Evolutionary conservation across 1,284 basidiomycete genomes (phyloP), one percentile per base, ranked within the genome.

Genomic region (Salmacisia buchloeana): DNA sequence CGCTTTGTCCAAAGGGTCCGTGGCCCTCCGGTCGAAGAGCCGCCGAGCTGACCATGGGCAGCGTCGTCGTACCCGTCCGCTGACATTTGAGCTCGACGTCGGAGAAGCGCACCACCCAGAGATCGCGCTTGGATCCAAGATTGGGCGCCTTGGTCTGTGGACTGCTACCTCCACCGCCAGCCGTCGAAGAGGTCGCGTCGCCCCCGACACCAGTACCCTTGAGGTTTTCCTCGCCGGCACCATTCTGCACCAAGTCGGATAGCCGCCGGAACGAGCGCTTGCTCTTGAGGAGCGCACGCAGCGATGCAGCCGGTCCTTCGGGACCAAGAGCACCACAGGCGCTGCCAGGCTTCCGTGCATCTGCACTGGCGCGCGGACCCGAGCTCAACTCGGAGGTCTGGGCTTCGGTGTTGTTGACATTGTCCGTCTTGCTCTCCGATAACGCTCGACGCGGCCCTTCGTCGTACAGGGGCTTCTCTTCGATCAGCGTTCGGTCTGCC

Each of bases 61-160:
- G 79, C 3, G 88, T 89, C 0, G 94, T 98, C 9, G 88, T 89
- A 10, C 94, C 94, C 1, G 87, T 89, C 60, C 91, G 85, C 76
- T 94, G 91, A 80, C 94, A 97, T 59, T 92, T 85, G 49, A 98
- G 82, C 12, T 93, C 89, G 52, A 98, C 94, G 78, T 98, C 94
- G 62, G 93, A 93, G 83, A 98, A 97, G 13, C 88, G 86, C 0
- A 98, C 90, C 61, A 94, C 83, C 94, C 94, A 98, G 58, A 93
- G 77, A 72, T 97, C 94, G 75, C 88, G 89, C 83, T 80, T 80
- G 61, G 69, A 74, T 3, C 77, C 79, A 67, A 80, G 65, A 3
- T 68, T 57, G 1, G 78, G 79, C 21, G 74, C 69, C 58, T 74
- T 76, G n/a, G 69, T 65, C 13, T 71, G 67, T 1, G 69, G 54